These are phyloP conservation scores for Venturia pyrina DNA, from an alignment of 2,329 filamentous ascomycete genomes.

Conservation along the genomic window DNA sequence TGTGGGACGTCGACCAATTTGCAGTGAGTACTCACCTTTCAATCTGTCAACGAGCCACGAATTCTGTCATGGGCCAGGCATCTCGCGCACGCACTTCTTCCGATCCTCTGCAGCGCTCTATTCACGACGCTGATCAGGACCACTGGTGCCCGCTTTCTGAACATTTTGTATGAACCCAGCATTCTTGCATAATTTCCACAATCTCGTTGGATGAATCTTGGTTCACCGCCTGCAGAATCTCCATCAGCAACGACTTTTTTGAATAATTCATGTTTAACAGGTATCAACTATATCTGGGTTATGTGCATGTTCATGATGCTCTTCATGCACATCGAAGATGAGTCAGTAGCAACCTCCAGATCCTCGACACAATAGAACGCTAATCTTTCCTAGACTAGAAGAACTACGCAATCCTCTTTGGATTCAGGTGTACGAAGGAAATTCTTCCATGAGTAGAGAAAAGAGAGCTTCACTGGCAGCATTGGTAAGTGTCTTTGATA, in stretches of 20 bases:
- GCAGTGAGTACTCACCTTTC: too few relatives aligned
- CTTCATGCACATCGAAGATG: constrained; percentile 22
- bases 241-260: too few relatives aligned
- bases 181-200: too few relatives aligned
- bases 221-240: neutral
- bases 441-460: constrained; percentile 13
- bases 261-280: constrained; percentile 18
- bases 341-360: constrained; percentile 16
- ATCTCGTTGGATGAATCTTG: neutral
- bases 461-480: constrained; percentile 20
- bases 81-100: too few relatives aligned
- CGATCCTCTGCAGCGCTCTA: too few relatives aligned
- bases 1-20: too few relatives aligned
- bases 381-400: neutral
- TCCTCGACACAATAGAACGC: neutral
- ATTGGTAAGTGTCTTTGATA: constrained; percentile 13
- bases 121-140: too few relatives aligned
- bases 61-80: too few relatives aligned
- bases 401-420: constrained; percentile 21
- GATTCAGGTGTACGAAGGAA: constrained; percentile 21
- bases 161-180: too few relatives aligned
- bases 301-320: constrained; percentile 18
- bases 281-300: constrained; percentile 27
- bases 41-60: too few relatives aligned
- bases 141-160: too few relatives aligned